These are phyloP conservation scores for Elaeis oleifera DNA, from an alignment of 202 grass and related monocot species.

Conservation along the genomic window DNA sequence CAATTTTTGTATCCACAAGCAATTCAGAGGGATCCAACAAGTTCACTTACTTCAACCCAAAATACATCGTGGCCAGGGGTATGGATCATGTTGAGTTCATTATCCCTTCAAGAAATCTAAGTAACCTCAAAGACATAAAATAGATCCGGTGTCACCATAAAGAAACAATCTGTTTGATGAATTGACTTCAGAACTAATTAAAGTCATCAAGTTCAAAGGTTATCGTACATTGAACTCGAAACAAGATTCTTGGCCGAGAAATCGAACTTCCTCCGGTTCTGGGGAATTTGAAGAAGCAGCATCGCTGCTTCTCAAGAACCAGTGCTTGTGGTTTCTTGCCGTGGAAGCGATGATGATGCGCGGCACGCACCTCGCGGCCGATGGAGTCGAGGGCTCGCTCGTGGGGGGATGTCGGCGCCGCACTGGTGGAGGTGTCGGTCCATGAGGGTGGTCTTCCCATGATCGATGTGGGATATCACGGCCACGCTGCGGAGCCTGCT, in stretches of 20 bases:
- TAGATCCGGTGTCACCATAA: no score
- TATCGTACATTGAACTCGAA: no score
- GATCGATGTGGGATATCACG: slow-evolving; percentile 93
- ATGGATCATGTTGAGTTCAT: slow-evolving; percentile 92
- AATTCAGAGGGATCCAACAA: slow-evolving; percentile 10
- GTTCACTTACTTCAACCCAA: slow-evolving; percentile 66
- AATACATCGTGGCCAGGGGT: slow-evolving; percentile 96
- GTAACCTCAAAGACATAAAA: slow-evolving; percentile 52
- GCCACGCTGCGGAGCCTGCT: slow-evolving; percentile 79
- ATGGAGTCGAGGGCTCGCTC: slow-evolving; percentile 91
- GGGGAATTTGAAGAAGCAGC: no score
- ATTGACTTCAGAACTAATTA: no score
- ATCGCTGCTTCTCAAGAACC: no score
- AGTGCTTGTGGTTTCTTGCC: slow-evolving; percentile 19
- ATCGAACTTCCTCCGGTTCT: no score
- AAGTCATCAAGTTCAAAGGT: no score
- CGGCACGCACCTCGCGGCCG: slow-evolving; percentile 76
- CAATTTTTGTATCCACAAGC: slow-evolving; percentile 4
- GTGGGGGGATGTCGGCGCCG: slow-evolving; percentile 66
- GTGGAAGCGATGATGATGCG: slow-evolving; percentile 94
- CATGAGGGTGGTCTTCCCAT: slow-evolving; percentile 98
- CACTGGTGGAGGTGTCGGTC: slow-evolving; percentile 87
- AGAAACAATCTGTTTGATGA: no score
- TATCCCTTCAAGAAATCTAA: slow-evolving; percentile 84
- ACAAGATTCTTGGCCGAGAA: no score